Conservation (phyloP, 768 basidiomycete genomes). For the Tylopilus intermedius region DNA sequence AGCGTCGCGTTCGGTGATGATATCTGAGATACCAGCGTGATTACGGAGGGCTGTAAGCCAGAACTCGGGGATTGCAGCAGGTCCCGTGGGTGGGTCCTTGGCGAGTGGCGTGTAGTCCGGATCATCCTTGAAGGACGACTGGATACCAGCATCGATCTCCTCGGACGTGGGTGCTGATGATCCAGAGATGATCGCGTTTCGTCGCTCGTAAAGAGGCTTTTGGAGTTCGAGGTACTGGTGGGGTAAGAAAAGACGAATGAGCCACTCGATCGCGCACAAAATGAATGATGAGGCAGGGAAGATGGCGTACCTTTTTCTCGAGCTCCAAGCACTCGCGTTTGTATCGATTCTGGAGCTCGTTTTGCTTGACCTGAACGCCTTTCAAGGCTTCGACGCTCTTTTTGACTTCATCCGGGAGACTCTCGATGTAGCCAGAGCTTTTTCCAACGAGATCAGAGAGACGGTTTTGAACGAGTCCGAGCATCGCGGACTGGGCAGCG, state of each 20-base stretch:
- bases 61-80: slow-evolving; percentile 77
- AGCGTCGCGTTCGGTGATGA: slow-evolving; percentile 92
- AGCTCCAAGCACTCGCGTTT: slow-evolving; percentile 93
- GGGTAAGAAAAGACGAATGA: not conserved
- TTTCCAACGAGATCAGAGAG: slow-evolving; percentile 82
- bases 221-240: slow-evolving; percentile 68
- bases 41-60: slow-evolving; percentile 97
- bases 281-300: slow-evolving; percentile 5
- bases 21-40: slow-evolving; percentile 77
- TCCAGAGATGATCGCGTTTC: slow-evolving; percentile 80
- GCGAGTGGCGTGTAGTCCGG: slow-evolving; percentile 61
- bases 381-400: slow-evolving; percentile 87
- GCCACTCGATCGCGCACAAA: slow-evolving; percentile 12
- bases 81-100: slow-evolving; percentile 41
- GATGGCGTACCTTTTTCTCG: slow-evolving; percentile 78
- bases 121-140: slow-evolving; percentile 70
- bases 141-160: slow-evolving; percentile 79
- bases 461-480: slow-evolving; percentile 84
- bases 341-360: slow-evolving; percentile 84
- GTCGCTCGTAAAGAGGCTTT: slow-evolving; percentile 82
- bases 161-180: slow-evolving; percentile 64
- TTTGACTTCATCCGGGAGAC: slow-evolving; percentile 75
- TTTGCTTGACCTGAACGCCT: slow-evolving; percentile 89
- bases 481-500: slow-evolving; percentile 58
- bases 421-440: slow-evolving; percentile 93